phyloP scores from a whole-genome alignment of 108 stramenopile species.

The Cyclotella choctawhatcheeana region DNA sequence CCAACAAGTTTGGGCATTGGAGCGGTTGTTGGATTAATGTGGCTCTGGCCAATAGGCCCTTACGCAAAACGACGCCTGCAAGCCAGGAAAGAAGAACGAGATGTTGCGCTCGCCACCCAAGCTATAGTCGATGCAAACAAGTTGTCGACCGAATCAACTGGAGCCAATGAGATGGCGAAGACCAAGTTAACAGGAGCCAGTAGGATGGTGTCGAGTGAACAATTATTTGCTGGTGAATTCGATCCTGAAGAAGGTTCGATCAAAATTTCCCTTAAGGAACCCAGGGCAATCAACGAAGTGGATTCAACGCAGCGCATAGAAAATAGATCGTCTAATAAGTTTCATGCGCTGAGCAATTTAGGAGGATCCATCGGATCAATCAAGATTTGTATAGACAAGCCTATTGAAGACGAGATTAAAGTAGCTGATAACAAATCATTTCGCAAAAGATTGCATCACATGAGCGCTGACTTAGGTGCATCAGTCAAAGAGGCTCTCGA shows the following conservation, averaged over 20 bases:
- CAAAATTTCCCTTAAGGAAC: background rate
- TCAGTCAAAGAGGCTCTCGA: conserved; percentile 4
- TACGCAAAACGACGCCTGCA: conserved; percentile 17
- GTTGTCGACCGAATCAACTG: background rate
- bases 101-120: background rate
- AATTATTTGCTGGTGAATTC: background rate
- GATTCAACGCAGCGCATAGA: background rate
- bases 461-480: background rate
- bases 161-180: background rate
- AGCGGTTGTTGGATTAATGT: conserved; percentile 35
- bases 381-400: background rate
- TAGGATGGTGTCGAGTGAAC: too few species aligned
- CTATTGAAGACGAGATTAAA: background rate
- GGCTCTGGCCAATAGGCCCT: conserved; percentile 50
- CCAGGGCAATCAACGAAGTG: background rate
- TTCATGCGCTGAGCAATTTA: background rate
- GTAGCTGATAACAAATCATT: background rate
- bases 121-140: conserved; percentile 1
- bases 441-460: background rate
- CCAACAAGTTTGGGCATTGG: conserved; percentile 40
- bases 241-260: background rate
- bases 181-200: too few species aligned
- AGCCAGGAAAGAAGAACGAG: background rate
- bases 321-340: background rate
- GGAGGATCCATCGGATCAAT: background rate